Conservation (phyloP, 2,329 filamentous ascomycete genomes). For the Fusarium duplospermum region DNA sequence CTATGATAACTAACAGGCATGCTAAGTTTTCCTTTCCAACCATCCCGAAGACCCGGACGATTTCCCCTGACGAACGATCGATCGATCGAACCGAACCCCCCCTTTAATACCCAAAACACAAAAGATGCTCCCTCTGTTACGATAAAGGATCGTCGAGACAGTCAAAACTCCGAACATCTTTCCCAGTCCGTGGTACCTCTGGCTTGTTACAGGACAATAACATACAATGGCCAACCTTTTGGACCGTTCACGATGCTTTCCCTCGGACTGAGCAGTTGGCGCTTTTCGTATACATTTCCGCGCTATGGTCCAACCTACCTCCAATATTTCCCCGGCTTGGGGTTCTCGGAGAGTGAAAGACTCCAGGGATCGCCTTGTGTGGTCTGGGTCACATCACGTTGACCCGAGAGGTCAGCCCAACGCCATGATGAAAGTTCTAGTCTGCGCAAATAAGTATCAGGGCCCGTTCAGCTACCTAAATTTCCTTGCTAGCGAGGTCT, state of each 20-base stretch:
- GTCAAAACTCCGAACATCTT: background rate
- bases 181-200: background rate
- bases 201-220: background rate
- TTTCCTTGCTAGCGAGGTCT: background rate
- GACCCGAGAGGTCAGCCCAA: background rate
- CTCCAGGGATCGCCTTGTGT: slow-evolving; percentile 10
- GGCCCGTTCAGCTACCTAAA: rapidly evolving
- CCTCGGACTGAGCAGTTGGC: slow-evolving; percentile 1
- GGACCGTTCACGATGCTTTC: slow-evolving; percentile 8
- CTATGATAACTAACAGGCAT: slow-evolving; percentile 34
- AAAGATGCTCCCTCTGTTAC: slow-evolving; percentile 11
- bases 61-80: slow-evolving; percentile 24
- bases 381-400: slow-evolving; percentile 8
- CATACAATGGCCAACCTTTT: too few relatives aligned
- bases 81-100: slow-evolving; percentile 10
- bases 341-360: slow-evolving; percentile 11
- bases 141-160: background rate
- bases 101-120: background rate
- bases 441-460: background rate
- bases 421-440: background rate
- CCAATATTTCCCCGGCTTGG: slow-evolving; percentile 20
- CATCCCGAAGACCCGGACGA: slow-evolving; percentile 16
- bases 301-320: slow-evolving; percentile 18
- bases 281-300: background rate
- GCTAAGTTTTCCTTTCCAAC: slow-evolving; percentile 9